Evolutionary conservation across 2,329 filamentous ascomycete species (phyloP).

Genomic region (Dactylellina cionopaga): DNA sequence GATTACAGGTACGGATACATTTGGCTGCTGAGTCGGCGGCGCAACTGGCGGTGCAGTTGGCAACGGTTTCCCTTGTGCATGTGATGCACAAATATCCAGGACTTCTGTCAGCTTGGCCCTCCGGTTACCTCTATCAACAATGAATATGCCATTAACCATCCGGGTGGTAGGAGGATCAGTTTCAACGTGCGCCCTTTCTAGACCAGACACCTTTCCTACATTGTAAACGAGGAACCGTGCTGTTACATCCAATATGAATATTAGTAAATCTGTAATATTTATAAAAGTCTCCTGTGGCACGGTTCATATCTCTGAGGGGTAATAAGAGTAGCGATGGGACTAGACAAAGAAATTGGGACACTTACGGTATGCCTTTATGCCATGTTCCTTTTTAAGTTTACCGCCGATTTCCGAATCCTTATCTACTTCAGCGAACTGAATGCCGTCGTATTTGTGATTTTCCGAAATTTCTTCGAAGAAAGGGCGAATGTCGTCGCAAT

Average conservation of each 20-base stretch:
- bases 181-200: too few relatives aligned
- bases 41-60: too few relatives aligned
- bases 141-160: background rate
- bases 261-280: background rate
- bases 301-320: too few relatives aligned
- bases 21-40: too few relatives aligned
- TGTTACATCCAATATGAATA: background rate
- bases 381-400: slow-evolving; percentile 6
- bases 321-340: background rate
- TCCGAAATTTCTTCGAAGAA: slow-evolving; percentile 22
- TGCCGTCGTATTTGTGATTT: background rate
- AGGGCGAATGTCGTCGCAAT: slow-evolving; percentile 20
- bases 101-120: background rate
- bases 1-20: too few relatives aligned
- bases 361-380: slow-evolving; percentile 24
- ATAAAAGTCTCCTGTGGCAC: background rate
- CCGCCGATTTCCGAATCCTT: slow-evolving; percentile 15
- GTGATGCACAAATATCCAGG: background rate
- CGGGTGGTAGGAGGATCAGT: too few relatives aligned
- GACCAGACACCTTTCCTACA: background rate
- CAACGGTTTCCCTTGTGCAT: too few relatives aligned
- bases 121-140: slow-evolving; percentile 21
- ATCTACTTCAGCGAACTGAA: slow-evolving; percentile 10
- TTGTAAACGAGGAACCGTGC: slow-evolving; percentile 18
- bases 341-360: background rate